Conservation (phyloP, 352 stramenopile species). For the Pythium inflatum region DNA sequence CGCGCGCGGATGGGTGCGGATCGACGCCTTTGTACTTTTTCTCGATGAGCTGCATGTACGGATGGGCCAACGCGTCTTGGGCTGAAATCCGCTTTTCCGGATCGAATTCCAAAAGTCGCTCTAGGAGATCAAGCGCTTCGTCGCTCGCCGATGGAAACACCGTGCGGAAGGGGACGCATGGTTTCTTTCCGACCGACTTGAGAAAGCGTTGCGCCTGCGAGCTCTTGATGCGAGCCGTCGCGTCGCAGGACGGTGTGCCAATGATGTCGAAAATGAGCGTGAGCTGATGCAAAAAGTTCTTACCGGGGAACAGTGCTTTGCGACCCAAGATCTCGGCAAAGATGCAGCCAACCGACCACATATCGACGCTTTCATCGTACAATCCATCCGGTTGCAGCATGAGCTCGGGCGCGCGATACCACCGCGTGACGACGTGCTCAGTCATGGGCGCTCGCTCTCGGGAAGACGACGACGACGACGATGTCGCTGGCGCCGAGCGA, state of each 20-base stretch:
- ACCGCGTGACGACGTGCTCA: slow-evolving; percentile 94
- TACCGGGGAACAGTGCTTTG: slow-evolving; percentile 92
- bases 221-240: slow-evolving; percentile 92
- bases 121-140: slow-evolving; percentile 76
- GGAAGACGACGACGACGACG: background rate
- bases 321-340: slow-evolving; percentile 92
- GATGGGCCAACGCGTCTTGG: slow-evolving; percentile 90
- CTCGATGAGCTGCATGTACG: slow-evolving; percentile 83
- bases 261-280: slow-evolving; percentile 95
- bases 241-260: slow-evolving; percentile 83
- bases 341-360: slow-evolving; percentile 95
- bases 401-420: slow-evolving; percentile 94
- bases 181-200: slow-evolving; percentile 79
- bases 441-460: slow-evolving; percentile 50
- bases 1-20: slow-evolving; percentile 40
- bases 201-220: slow-evolving; percentile 89
- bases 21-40: slow-evolving; percentile 60
- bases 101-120: slow-evolving; percentile 90
- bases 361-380: slow-evolving; percentile 98
- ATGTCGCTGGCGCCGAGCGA: background rate
- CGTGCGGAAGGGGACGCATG: slow-evolving; percentile 68
- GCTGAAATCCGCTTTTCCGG: slow-evolving; percentile 91
- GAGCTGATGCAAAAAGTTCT: slow-evolving; percentile 99
- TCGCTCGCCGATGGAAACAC: slow-evolving; percentile 77
- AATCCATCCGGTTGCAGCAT: slow-evolving; percentile 95